Base-by-base conservation (phyloP, 177 flowering plant genomes). In the Vitis hybrid region DNA sequence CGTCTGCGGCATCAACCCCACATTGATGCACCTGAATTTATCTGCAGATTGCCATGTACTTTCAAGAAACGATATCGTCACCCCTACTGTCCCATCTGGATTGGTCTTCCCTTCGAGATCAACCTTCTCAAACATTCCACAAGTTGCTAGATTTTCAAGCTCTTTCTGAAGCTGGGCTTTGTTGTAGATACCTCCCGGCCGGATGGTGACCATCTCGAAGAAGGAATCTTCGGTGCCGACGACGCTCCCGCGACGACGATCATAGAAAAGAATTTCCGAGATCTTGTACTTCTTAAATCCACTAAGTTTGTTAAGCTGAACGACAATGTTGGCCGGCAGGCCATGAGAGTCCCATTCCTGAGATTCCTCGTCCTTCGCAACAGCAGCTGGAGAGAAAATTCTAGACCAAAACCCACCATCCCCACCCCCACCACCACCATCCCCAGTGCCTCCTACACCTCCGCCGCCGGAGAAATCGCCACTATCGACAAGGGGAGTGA, bases 71-170 rank as follows among this genome's bases (percentile, higher is more conserved):
- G 86, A 79, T 2, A 93, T 88, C 0, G 85, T 86, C 10, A 93
- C 12, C 0, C 65, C 83, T 1, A 96, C 57, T 1, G 97, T 87
- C 1, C 99, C 99, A 68, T 96, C 97, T 0, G 97, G 86, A 6
- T 85, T 89, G 11, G 98, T 87, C 55, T 83, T 89, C 29, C 77
- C 88, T 51, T 93, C 97, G 45, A 96, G 65, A 52, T 92, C 97
- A 3, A 96, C 97, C 66, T 87, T 93, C 79, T 96, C 99, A 66
- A 96, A 96, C 99, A 96, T 96, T 2, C 99, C 99, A 48, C 95
- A 90, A 0, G 89, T 90, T 1, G 86, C 90, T 13, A 96, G 81
- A 31, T 86, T 84, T 70, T 96, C 97, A 2, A 96, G 91, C 85
- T 96, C 99, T 68, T 87, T 87, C 86, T 87, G 89, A 7, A 93